Evolutionary conservation across 495 filamentous ascomycete species (phyloP), one percentile per base, ranked within the genome.

Genomic region (Aspergillus sparsus): DNA sequence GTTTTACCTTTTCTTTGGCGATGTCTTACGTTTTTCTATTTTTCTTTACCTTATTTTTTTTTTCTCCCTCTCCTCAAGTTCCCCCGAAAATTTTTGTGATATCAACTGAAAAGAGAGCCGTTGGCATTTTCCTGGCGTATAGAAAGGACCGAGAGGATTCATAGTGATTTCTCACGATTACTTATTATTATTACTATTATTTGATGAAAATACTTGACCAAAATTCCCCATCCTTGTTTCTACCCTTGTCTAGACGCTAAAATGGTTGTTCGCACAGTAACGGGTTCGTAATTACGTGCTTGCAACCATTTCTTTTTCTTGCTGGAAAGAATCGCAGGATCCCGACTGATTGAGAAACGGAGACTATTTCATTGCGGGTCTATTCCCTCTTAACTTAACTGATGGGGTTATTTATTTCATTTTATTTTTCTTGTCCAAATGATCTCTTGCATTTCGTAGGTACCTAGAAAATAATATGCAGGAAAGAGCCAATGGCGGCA

Each of bases 91-190:
- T 50, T 45, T 64, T 58, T 57, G 61, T 57, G 61, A 45, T 64
- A 55, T 57, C 61, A 46, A 58, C 47, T 52, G 54, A 61, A 62
- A 62, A 68, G 42, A 56, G 57, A 51, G 61, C 54, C 55, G 58
- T 62, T 60, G 66, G 66, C 63, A 66, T 66, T 66, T 60, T 65
- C 59, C 63, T 57, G 66, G 66, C 66, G 66, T 66, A 62, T 55
- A 55, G 50, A 27, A 3, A 55, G 66, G 62, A 57, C 53, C 53
- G 15, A 46, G 58, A 60, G 53, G 57, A 42, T 49, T 58, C 15
- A 34, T 49, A 62, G 53, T 41, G 1, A 41, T n/a, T 41, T 41
- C 12, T 39, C 37, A 21, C 13, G 8, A 42, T 16, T 44, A 55
- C 42, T 56, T 44, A 45, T 52, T 55, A 56, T 45, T 50, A 39